These are phyloP conservation scores for Macroventuria anomochaeta DNA, from an alignment of 2,329 filamentous ascomycete species.

Conservation along the genomic window DNA sequence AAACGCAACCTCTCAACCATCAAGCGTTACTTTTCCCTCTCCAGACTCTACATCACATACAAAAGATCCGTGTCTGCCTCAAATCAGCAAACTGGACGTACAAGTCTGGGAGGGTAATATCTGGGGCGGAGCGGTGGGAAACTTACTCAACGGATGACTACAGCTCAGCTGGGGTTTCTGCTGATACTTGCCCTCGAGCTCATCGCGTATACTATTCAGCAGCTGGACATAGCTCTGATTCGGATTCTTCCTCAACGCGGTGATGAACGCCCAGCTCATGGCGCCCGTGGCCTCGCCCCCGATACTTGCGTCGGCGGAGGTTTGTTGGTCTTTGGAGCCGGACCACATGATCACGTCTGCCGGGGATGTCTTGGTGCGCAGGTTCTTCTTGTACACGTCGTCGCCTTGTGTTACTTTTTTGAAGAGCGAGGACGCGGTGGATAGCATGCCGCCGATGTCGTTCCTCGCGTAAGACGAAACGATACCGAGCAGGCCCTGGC, in stretches of 20 bases:
- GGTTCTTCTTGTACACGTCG: constrained; percentile 77
- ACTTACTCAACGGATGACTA: constrained; percentile 89
- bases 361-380: constrained; percentile 88
- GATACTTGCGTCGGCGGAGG: constrained; percentile 92
- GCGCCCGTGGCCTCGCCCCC: constrained; percentile 89
- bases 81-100: constrained; percentile 3
- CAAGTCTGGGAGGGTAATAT: neutral
- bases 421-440: constrained; percentile 79
- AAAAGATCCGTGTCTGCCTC: constrained; percentile 25
- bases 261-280: constrained; percentile 98
- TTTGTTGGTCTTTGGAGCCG: constrained; percentile 94
- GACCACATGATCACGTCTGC: constrained; percentile 99
- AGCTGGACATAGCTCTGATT: constrained; percentile 96
- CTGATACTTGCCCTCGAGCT: constrained; percentile 82
- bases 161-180: constrained; percentile 97
- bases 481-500: constrained; percentile 72
- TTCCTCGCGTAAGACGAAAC: constrained; percentile 82
- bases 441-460: constrained; percentile 81
- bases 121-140: neutral
- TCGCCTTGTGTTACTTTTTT: constrained; percentile 86
- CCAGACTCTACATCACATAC: constrained; percentile 27
- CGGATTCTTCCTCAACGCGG: constrained; percentile 86
- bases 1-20: neutral
- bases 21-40: constrained; percentile 7
- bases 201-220: constrained; percentile 92